Evolutionary conservation across 148 eudicot species (phyloP), one percentile per base, ranked within the genome.

Genomic region (Camellia sinensis): DNA sequence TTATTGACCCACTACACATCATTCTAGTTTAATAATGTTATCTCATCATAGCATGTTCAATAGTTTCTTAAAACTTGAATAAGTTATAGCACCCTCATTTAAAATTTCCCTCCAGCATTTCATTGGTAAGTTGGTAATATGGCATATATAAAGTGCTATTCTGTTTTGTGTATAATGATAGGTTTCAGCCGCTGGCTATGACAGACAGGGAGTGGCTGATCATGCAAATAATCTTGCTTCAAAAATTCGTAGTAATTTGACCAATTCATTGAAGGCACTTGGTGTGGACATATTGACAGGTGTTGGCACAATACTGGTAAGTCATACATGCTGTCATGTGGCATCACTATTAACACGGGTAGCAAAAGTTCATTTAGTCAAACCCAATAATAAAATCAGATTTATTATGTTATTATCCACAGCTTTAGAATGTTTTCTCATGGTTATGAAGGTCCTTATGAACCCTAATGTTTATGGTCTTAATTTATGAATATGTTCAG

Each of bases 251-350:
- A 87, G 78, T 57, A 92, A 92, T 74, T 87, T 94, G 80, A 94
- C 94, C 17, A 94, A 92, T 80, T 92, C 98, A 72, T 60, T 91
- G 73, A 94, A 92, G 84, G 86, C 91, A 74, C 90, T 92, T 63
- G 97, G 98, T 66, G 96, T 94, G 46, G 98, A 92, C 79, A 94
- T 94, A 83, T 85, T 94, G 83, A 91, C 98, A 6, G 98, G 97
- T 78, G 78, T 87, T 81, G 97, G 97, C 80, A 63, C 93, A 13
- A 70, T 94, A 61, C 37, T 94, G 93, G 98, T 94, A 82, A 68
- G 94, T 29, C 63, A 5, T 65, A 14, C 62, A 53, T 60, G 37
- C 59, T 68, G 59, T 22, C 62, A 44, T 17, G 3, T 68, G 37
- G 63, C 21, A 21, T 69, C 37, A 69, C n/a, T n/a, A 17, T 44